These are phyloP conservation scores for Schizophyllum commune DNA, from an alignment of 1,284 basidiomycete genomes.

Conservation along the genomic window DNA sequence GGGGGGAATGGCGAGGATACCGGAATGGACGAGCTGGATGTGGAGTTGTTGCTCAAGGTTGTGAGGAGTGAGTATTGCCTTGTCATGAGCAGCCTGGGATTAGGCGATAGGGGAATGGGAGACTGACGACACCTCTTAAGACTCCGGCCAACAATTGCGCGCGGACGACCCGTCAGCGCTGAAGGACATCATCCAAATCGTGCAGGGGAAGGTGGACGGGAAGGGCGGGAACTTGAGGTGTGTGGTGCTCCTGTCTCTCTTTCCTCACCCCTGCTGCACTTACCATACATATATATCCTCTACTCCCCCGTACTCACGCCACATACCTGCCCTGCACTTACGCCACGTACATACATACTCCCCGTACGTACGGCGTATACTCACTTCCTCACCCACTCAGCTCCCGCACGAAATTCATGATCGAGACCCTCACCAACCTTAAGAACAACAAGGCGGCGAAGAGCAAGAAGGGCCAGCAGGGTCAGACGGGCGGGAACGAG, in stretches of 20 bases:
- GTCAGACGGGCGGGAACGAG: constrained; percentile 39
- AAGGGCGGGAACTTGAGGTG: constrained; percentile 57
- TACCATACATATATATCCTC: not conserved
- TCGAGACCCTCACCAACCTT: constrained; percentile 83
- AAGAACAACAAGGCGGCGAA: constrained; percentile 87
- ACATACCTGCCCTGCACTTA: not conserved
- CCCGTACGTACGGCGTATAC: not conserved
- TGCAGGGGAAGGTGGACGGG: constrained; percentile 64
- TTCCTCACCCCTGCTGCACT: not conserved
- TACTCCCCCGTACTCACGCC: not conserved
- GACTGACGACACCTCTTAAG: too few relatives aligned
- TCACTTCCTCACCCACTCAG: constrained; percentile 29
- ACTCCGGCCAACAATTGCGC: constrained; percentile 82
- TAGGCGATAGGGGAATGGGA: too few relatives aligned
- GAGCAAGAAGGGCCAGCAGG: constrained; percentile 46
- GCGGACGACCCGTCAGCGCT: constrained; percentile 81
- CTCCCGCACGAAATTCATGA: constrained; percentile 85
- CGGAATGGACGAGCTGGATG: constrained; percentile 51
- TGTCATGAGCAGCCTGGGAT: too few relatives aligned
- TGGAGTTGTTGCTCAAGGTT: constrained; percentile 86
- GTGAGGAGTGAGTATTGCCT: constrained; percentile 63
- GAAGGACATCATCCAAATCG: constrained; percentile 79
- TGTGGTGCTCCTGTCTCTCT: constrained; percentile 3
- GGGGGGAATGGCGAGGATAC: too few relatives aligned
- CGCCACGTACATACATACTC: not conserved